These are phyloP conservation scores for Brassica incana DNA, from an alignment of 345 rosid species.

Conservation along the genomic window DNA sequence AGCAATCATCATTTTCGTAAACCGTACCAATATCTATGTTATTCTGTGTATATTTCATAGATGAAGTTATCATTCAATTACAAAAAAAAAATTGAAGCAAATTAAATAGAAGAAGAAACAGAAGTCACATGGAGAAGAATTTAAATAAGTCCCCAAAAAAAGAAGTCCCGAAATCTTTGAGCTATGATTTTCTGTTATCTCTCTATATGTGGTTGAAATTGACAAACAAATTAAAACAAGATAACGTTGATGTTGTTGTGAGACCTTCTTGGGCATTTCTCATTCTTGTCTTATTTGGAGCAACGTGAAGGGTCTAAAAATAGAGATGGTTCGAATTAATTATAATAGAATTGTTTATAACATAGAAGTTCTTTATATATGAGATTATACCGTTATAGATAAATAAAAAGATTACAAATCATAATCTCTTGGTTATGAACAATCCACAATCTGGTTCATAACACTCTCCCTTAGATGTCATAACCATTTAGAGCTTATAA, in stretches of 20 bases:
- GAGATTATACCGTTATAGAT: too few species aligned
- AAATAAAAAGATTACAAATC: too few species aligned
- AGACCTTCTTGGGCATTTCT: slow-evolving; percentile 2
- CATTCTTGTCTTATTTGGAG: slow-evolving; percentile 2
- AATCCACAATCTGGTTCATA: too few species aligned
- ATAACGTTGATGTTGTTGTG: slow-evolving; percentile 25
- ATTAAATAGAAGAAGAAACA: background rate
- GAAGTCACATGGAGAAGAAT: background rate
- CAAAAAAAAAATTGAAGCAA: background rate
- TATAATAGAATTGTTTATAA: too few species aligned
- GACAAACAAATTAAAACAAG: slow-evolving; percentile 2
- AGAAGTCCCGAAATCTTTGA: background rate
- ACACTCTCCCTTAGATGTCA: too few species aligned
- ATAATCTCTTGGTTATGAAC: too few species aligned
- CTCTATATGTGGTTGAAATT: slow-evolving; percentile 8
- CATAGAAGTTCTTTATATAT: too few species aligned
- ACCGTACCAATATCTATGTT: background rate
- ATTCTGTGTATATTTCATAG: background rate
- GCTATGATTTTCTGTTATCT: background rate
- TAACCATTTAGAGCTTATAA: too few species aligned
- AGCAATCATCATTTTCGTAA: background rate
- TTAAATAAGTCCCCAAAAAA: too few species aligned
- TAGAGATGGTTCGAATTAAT: background rate
- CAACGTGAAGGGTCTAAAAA: background rate
- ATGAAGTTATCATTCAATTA: background rate